Evolutionary conservation across 345 rosid species (phyloP).

Genomic region (Rhodamnia rubescens): DNA sequence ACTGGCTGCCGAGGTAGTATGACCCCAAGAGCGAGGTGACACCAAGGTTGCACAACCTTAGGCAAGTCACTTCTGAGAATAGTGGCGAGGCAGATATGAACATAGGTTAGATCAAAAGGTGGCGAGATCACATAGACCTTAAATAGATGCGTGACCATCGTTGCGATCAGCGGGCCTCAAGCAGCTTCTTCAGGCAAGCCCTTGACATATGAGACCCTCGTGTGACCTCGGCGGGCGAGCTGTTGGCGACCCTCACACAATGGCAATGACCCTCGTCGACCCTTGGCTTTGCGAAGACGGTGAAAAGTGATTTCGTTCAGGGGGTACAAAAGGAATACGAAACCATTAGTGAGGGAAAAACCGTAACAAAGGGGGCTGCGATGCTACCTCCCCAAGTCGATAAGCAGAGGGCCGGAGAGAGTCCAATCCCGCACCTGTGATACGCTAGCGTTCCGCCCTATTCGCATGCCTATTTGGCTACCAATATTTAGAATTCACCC

Average conservation of each 20-base stretch:
- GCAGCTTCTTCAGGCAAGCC: rapidly evolving
- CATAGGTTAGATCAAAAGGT: rapidly evolving
- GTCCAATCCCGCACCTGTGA: no score
- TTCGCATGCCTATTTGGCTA: no score
- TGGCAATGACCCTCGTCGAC: not conserved
- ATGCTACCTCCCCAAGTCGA: no score
- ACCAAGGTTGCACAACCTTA: not conserved
- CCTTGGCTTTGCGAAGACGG: not conserved
- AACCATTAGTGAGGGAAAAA: not conserved
- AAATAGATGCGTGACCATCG: rapidly evolving
- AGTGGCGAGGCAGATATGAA: no score
- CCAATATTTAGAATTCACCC: no score
- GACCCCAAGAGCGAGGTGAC: not conserved
- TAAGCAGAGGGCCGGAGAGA: no score
- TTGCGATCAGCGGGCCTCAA: not conserved
- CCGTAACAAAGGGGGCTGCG: no score
- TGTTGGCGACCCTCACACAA: not conserved
- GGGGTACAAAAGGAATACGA: not conserved
- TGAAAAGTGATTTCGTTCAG: not conserved
- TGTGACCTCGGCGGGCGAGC: not conserved
- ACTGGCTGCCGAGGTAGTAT: no score
- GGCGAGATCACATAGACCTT: rapidly evolving
- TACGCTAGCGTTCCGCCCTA: no score
- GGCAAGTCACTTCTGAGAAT: not conserved
- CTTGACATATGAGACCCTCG: not conserved